Base-by-base conservation (phyloP, 2,329 filamentous ascomycete species). In the Trichoderma brevicompactum region DNA sequence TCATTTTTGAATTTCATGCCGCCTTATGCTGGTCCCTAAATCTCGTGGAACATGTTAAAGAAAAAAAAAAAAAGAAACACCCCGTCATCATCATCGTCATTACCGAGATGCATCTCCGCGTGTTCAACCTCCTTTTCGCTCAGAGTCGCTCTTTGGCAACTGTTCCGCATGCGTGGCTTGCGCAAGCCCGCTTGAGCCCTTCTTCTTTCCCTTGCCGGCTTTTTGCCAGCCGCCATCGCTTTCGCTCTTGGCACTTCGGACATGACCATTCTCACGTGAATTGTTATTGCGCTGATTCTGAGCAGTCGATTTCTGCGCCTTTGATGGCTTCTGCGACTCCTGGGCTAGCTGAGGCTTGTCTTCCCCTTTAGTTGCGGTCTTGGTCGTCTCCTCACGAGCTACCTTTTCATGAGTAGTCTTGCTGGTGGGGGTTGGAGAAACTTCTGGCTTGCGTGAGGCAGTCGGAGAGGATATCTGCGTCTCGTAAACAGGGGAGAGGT, bases 401-500 rank as follows among this genome's bases (percentile, higher is more conserved):
- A 66, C 49, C 41, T 69, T 66, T n/a, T 55, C 49, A 48, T 40
- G 50, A 10, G 43, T 12, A 8, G 43, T 23, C 15, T 41, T 61
- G n/a, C 41, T n/a, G 71, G 65, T 43, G 15, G 38, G 9, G 71
- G 64, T 48, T 71, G 73, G 66, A 12, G 76, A 72, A 2, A 76
- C 69, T 34, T 87, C 86, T 56, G 82, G 78, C 54, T 83, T 87
- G 63, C 88, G 82, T 64, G 79, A 79, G 12, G 83, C 80, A 3
- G 83, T 89, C 1, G 90, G 89, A 1, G 90, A 92, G 2, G 90
- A 89, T 0, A 88, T 90, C n/a, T 85, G 83, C 6, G 85, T 84
- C 77, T 93, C 91, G 62, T 89, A 90, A 0, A 93, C 90, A 0
- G 91, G 91, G 0, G 91, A 93, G 2, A 94, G 80, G 69, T 83